Conservation (phyloP, 2,329 filamentous ascomycete genomes). For the Tothia fuscella region DNA sequence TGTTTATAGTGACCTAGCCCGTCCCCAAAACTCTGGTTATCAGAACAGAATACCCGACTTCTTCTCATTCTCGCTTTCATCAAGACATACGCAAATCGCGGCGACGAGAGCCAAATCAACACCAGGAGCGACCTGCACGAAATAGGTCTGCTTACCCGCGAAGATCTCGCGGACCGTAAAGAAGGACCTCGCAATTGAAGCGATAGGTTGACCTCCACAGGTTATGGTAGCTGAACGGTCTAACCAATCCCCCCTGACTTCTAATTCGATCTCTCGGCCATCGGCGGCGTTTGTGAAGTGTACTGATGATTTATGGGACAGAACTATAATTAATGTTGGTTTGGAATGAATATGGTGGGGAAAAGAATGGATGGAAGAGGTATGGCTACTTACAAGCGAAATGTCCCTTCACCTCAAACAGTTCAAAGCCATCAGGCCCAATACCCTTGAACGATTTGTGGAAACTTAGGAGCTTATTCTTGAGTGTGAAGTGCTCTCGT, state of each 20-base stretch:
- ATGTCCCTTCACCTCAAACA: conserved; percentile 40
- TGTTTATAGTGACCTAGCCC: no score
- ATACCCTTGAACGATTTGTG: conserved; percentile 42
- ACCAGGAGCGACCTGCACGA: conserved; percentile 49
- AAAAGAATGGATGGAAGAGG: neutral
- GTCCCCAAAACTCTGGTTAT: no score
- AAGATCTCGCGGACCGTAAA: conserved; percentile 47
- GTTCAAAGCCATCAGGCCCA: conserved; percentile 31
- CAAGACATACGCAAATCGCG: conserved; percentile 55
- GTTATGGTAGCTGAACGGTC: conserved; percentile 45
- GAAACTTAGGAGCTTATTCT: conserved; percentile 40
- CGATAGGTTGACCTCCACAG: conserved; percentile 38
- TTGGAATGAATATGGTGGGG: neutral
- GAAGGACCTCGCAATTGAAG: conserved; percentile 46
- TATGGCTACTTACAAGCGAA: neutral
- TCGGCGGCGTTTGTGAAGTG: conserved; percentile 38
- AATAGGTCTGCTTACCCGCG: conserved; percentile 53
- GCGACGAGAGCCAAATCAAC: conserved; percentile 55
- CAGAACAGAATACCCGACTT: no score
- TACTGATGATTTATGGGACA: conserved; percentile 2
- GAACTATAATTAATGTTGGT: neutral
- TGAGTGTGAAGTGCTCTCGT: conserved; percentile 46
- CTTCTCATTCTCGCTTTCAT: conserved; percentile 49
- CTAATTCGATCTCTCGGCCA: conserved; percentile 34
- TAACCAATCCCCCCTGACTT: conserved; percentile 51